Base-by-base conservation (phyloP, 225 moss, liverwort and hornwort species). In the Polytrichum commune region DNA sequence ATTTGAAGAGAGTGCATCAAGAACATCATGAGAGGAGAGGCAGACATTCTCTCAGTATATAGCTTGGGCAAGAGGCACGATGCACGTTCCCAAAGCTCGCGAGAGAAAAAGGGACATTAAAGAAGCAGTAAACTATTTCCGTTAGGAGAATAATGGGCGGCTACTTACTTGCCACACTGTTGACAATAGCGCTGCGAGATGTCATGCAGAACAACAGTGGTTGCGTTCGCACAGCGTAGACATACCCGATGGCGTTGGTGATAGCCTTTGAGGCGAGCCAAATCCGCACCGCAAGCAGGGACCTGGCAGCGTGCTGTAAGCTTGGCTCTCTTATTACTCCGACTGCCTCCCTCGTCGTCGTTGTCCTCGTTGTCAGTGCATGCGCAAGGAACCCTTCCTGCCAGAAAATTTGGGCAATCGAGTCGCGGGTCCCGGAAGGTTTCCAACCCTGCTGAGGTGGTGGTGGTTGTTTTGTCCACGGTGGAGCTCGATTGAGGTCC, bases 161-260 rank as follows among this genome's bases (percentile, higher is more conserved):
- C 46, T 70, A 85, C 93, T 83, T 64, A 95, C 94, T 94, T 97
- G 85, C 97, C 97, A 76, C 97, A 97, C 85, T 97, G 97, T 74
- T 97, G 97, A 81, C 97, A 97, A 69, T 97, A 97, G 26, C 97
- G 94, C 74, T 97, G 97, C 9, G 58, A 20, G 46, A 90, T 82
- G 57, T 91, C 90, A 29, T 86, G 90, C 74, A 97, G 70, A 38
- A 83, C 55, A 60, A 97, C 97, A 24, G 89, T 89, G 25, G 86
- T 91, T 22, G 92, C 91, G 81, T 97, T 94, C 25, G 97, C 94
- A 80, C 97, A 97, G 70, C 89, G 86, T 54, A 97, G 78, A 75
- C 97, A 97, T 60, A 97, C 97, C 38, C 97, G 83, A 79, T 97
- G 97, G 60, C 97, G 90, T 78, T 97, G 94, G 66, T 97, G 97